phyloP scores from a whole-genome alignment of 2,329 filamentous ascomycete genomes.

The Rhynchosporium secalis region DNA sequence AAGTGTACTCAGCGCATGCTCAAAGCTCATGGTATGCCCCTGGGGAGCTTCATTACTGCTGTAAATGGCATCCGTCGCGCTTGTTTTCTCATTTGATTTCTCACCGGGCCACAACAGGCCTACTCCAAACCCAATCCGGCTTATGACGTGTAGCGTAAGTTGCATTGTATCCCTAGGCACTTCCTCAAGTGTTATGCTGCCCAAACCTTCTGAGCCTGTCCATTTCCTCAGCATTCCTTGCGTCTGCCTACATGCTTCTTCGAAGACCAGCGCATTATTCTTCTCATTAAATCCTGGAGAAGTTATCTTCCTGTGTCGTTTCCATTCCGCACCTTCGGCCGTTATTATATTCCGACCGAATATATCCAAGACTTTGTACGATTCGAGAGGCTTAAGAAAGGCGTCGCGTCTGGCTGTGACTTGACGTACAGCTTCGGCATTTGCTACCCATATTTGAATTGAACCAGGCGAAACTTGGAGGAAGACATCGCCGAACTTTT shows the following conservation, averaged over 20 bases:
- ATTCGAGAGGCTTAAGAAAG: constrained; percentile 67
- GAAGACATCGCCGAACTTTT: constrained; percentile 62
- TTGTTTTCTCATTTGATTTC: constrained; percentile 45
- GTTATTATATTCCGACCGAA: constrained; percentile 73
- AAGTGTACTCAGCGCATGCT: constrained; percentile 52
- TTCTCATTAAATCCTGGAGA: constrained; percentile 74
- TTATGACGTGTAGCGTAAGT: constrained; percentile 58
- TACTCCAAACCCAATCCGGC: constrained; percentile 71
- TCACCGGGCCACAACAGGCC: constrained; percentile 64
- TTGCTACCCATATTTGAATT: constrained; percentile 49
- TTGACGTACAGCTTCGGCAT: constrained; percentile 65
- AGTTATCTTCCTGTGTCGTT: constrained; percentile 70
- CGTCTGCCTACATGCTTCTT: constrained; percentile 63
- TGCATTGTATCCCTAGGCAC: constrained; percentile 67
- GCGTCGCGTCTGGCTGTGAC: constrained; percentile 66
- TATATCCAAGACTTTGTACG: constrained; percentile 60
- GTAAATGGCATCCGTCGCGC: constrained; percentile 48
- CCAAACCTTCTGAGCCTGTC: constrained; percentile 47
- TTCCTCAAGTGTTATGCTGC: constrained; percentile 53
- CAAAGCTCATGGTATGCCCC: constrained; percentile 56
- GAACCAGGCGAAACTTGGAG: constrained; percentile 60
- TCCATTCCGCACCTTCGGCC: constrained; percentile 69
- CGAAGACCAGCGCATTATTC: constrained; percentile 68
- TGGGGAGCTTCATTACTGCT: constrained; percentile 36
- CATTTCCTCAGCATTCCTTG: constrained; percentile 60